phyloP scores from a whole-genome alignment of 2,329 filamentous ascomycete genomes.

The Paraphoma sp. region DNA sequence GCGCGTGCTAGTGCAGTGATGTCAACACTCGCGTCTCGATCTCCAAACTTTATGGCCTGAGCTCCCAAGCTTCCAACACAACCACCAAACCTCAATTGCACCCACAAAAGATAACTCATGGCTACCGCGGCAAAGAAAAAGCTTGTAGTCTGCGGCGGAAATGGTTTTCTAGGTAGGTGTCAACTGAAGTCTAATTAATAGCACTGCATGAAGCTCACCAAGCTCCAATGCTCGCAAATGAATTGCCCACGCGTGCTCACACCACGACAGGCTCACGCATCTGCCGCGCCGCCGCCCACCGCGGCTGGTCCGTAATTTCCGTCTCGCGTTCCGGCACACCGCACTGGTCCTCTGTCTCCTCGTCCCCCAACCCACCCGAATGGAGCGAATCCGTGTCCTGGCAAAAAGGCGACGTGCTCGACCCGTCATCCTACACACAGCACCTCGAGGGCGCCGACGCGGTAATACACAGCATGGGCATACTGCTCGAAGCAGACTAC shows the following conservation, averaged over 20 bases:
- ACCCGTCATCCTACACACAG: constrained; percentile 78
- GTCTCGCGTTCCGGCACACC: constrained; percentile 95
- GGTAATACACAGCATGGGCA: constrained; percentile 94
- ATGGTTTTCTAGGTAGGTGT: constrained; percentile 79
- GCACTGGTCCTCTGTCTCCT: constrained; percentile 80
- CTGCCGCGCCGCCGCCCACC: constrained; percentile 83
- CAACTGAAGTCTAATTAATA: not conserved
- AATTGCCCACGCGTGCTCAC: constrained; percentile 10
- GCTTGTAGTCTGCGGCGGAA: constrained; percentile 90
- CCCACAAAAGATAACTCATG: constrained; percentile 34
- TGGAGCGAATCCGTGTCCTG: constrained; percentile 87
- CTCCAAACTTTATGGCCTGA: constrained; percentile 4
- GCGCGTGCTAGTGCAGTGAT: constrained; percentile 33
- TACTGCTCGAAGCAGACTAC: constrained; percentile 96
- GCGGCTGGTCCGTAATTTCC: constrained; percentile 91
- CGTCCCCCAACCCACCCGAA: constrained; percentile 71
- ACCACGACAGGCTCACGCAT: constrained; percentile 69
- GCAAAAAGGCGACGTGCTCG: constrained; percentile 87
- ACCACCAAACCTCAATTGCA: constrained; percentile 1
- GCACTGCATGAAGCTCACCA: not conserved
- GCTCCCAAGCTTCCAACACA: constrained; percentile 3
- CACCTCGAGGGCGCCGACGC: constrained; percentile 79
- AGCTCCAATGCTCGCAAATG: not conserved
- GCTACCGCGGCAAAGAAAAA: constrained; percentile 71
- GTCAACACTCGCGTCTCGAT: constrained; percentile 37